A percentile compares a stretch with the other conserved stretches of the same genome.
Evolutionary conservation across 352 stramenopile species (phyloP).

Genomic region (Hyphochytrium catenoides): DNA sequence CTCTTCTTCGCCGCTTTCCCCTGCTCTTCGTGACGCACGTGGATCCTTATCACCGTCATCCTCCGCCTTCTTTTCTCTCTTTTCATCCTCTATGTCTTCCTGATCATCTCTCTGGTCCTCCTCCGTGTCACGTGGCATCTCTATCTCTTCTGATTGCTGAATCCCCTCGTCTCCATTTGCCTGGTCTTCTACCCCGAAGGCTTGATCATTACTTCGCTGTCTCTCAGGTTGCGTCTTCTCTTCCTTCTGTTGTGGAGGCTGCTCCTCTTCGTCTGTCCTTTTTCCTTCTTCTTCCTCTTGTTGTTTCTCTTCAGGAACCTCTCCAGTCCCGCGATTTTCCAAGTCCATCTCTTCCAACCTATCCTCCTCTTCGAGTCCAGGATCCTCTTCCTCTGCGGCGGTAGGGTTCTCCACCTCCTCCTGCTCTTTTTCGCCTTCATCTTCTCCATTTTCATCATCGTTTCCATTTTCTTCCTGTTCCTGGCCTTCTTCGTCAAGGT

Average conservation of each 20-base stretch:
- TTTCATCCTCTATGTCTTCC: constrained; percentile 21
- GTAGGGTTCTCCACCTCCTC: constrained; percentile 11
- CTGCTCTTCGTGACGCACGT: constrained; percentile 7
- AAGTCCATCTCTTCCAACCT: constrained; percentile 13
- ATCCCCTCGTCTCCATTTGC: constrained; percentile 17
- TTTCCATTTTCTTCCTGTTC: constrained; percentile 15
- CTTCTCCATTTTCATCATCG: constrained; percentile 12
- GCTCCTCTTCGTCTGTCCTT: constrained; percentile 23
- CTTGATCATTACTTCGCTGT: constrained; percentile 5
- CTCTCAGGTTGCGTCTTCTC: constrained; percentile 17
- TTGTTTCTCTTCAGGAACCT: constrained; percentile 10
- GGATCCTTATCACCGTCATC: constrained; percentile 13
- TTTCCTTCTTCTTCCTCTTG: constrained; percentile 13
- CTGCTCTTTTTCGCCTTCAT: constrained; percentile 3
- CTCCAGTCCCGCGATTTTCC: constrained; percentile 9
- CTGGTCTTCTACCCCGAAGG: constrained; percentile 12
- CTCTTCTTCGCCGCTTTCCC: constrained; percentile 23
- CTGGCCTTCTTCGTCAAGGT: constrained; percentile 48
- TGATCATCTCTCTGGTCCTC: constrained; percentile 7
- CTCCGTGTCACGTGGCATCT: constrained; percentile 7
- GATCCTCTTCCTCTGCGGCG: constrained; percentile 14
- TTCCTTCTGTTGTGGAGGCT: constrained; percentile 21
- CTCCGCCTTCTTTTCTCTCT: constrained; percentile 24
- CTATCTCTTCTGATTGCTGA: constrained; percentile 15
- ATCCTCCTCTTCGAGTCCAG: constrained; percentile 11